Evolutionary conservation across 345 rosid genomes (phyloP).

Genomic region (Streptanthus diversifolius): DNA sequence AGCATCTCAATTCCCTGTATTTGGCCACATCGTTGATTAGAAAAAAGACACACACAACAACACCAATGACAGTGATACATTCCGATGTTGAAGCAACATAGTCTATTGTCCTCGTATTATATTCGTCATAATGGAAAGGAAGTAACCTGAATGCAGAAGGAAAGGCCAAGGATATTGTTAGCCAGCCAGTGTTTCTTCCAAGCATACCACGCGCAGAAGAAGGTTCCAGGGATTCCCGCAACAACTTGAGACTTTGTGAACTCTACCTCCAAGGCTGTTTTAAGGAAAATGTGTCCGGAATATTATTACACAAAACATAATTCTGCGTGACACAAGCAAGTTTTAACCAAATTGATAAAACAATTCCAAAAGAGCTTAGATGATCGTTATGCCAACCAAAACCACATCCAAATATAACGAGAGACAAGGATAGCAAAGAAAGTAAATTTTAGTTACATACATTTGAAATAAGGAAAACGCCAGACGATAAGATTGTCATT

Average conservation of each 20-base stretch:
- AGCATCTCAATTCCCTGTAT: conserved; percentile 98
- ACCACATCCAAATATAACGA: not conserved
- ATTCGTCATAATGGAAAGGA: conserved; percentile 2
- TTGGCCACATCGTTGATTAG: not conserved
- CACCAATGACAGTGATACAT: not conserved
- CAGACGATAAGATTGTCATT: conserved; percentile 70
- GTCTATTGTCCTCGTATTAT: not conserved
- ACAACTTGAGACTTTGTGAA: conserved; percentile 88
- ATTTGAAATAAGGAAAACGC: conserved; percentile 73
- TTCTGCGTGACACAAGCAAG: conserved; percentile 42
- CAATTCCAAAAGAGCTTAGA: not conserved
- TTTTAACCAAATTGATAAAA: conserved; percentile 31
- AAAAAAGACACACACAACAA: not conserved
- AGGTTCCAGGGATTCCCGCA: conserved; percentile 94
- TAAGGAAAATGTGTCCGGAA: conserved; percentile 40
- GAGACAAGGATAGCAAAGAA: not conserved
- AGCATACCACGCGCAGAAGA: conserved; percentile 99
- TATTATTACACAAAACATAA: conserved; percentile 8
- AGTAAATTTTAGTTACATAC: conserved; percentile 45
- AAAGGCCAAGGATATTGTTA: conserved; percentile 85
- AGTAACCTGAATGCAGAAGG: conserved; percentile 98
- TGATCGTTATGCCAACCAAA: not conserved
- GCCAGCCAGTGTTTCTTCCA: conserved; percentile 98
- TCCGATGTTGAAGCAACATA: not conserved
- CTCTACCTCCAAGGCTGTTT: conserved; percentile 92